A percentile compares a stretch with the other conserved stretches of the same genome.
Evolutionary conservation across 164 flowering plant species (phyloP).

Genomic region (Liriodendron chinense): DNA sequence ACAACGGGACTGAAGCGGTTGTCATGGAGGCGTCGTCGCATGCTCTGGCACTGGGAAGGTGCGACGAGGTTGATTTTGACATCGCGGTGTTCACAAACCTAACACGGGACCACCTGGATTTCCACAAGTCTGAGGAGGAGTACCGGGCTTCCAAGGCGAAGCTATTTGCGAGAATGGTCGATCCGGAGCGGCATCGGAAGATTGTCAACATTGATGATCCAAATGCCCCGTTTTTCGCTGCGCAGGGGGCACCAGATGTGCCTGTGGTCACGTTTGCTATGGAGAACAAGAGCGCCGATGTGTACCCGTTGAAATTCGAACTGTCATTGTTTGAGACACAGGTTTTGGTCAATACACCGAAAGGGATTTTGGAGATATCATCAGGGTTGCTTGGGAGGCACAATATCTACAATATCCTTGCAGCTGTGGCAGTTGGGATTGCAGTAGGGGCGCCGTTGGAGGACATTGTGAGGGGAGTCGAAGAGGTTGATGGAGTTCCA

Average conservation of each 20-base stretch:
- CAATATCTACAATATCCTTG: conserved; percentile 85
- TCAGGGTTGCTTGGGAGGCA: conserved; percentile 94
- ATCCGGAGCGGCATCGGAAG: conserved; percentile 80
- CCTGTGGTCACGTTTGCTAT: conserved; percentile 88
- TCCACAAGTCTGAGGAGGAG: conserved; percentile 69
- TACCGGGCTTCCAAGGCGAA: conserved; percentile 68
- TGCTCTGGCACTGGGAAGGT: conserved; percentile 64
- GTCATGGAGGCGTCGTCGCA: conserved; percentile 88
- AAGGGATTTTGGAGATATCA: conserved; percentile 90
- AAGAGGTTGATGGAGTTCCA: conserved; percentile 95
- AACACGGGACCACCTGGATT: conserved; percentile 65
- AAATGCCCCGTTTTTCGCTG: conserved; percentile 67
- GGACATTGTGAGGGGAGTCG: conserved; percentile 94
- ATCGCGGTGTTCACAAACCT: conserved; percentile 86
- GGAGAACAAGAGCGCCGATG: conserved; percentile 85
- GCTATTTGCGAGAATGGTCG: conserved; percentile 78
- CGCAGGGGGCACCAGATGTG: conserved; percentile 76
- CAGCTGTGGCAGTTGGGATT: conserved; percentile 91
- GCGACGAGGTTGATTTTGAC: conserved; percentile 86
- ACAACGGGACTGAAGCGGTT: conserved; percentile 93
- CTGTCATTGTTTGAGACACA: conserved; percentile 92
- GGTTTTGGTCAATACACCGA: conserved; percentile 88
- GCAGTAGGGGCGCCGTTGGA: conserved; percentile 94
- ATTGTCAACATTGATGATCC: conserved; percentile 91
- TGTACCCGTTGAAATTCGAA: conserved; percentile 77